phyloP scores from a whole-genome alignment of 495 filamentous ascomycete species.

The Parathielavia hyrcaniae region DNA sequence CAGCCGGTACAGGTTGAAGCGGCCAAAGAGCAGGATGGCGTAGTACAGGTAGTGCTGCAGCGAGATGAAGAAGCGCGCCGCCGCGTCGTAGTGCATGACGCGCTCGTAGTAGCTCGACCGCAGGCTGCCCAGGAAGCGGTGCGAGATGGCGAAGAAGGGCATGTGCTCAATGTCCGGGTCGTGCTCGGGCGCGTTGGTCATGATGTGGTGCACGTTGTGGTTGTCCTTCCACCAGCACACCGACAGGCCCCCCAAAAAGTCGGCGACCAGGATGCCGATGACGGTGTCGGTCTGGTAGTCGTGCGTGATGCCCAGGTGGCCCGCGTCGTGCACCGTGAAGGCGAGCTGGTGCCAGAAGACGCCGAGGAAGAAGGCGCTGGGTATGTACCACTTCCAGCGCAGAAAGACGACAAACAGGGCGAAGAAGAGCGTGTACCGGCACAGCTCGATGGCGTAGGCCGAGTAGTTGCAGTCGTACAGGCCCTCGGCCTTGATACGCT shows the following conservation, averaged over 20 bases:
- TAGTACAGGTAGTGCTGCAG: constrained; percentile 86
- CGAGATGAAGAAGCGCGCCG: constrained; percentile 62
- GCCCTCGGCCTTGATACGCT: constrained; percentile 63
- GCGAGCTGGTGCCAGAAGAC: constrained; percentile 92
- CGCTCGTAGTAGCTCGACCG: constrained; percentile 85
- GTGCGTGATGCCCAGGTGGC: constrained; percentile 97
- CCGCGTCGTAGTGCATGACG: constrained; percentile 74
- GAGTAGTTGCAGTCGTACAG: constrained; percentile 83
- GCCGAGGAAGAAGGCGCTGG: constrained; percentile 71
- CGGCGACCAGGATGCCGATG: constrained; percentile 85
- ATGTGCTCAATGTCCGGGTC: constrained; percentile 97
- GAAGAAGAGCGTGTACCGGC: constrained; percentile 71
- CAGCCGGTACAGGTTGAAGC: constrained; percentile 86
- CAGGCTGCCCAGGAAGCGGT: constrained; percentile 70
- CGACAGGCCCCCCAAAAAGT: constrained; percentile 86
- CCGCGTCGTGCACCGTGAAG: constrained; percentile 93
- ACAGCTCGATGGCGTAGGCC: constrained; percentile 68
- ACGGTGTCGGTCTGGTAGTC: constrained; percentile 71
- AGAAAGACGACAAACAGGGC: constrained; percentile 59
- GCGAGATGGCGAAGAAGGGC: constrained; percentile 89
- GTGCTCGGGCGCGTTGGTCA: constrained; percentile 94
- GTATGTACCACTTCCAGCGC: constrained; percentile 63
- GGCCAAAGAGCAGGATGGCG: constrained; percentile 71
- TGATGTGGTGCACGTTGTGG: constrained; percentile 97
- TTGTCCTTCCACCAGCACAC: constrained; percentile 95